Evolutionary conservation across 75 land plant genomes (phyloP).

Genomic region (Cupressus sempervirens): DNA sequence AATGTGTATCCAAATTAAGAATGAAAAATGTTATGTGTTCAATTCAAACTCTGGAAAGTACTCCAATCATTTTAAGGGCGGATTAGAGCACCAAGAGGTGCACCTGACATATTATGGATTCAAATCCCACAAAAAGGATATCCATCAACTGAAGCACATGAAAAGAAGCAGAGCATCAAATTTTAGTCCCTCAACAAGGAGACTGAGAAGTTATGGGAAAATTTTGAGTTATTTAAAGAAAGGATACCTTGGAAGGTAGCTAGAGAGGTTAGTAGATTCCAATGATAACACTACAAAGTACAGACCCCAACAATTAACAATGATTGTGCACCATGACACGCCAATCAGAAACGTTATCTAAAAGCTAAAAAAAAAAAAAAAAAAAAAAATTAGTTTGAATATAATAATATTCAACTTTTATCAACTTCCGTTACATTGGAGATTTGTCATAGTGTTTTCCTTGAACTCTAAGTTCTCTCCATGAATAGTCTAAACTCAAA

Average conservation of each 20-base stretch:
- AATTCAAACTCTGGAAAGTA: not conserved
- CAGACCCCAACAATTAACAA: not conserved
- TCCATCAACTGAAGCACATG: not conserved
- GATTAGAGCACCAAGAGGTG: not conserved
- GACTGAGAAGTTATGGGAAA: not conserved
- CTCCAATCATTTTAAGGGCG: not conserved
- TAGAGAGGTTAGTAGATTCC: not conserved
- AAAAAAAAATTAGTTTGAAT: not conserved
- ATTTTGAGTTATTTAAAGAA: too few relatives aligned
- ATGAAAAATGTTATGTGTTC: not conserved
- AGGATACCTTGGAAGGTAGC: not conserved
- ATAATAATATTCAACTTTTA: too few relatives aligned
- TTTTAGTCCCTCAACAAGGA: not conserved
- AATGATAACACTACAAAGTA: not conserved
- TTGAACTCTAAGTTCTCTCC: not conserved
- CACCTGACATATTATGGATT: not conserved
- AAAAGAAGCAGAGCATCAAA: not conserved
- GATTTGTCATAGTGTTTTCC: not conserved
- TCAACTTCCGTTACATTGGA: not conserved
- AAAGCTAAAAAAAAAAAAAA: not conserved
- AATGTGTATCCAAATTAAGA: not conserved
- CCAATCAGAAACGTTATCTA: not conserved
- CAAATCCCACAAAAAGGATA: not conserved
- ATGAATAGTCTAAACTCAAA: not conserved
- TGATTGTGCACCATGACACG: not conserved